Evolutionary conservation across 164 flowering plant species (phyloP), one percentile per base, ranked within the genome.

Genomic region (Euptelea pleiosperma): DNA sequence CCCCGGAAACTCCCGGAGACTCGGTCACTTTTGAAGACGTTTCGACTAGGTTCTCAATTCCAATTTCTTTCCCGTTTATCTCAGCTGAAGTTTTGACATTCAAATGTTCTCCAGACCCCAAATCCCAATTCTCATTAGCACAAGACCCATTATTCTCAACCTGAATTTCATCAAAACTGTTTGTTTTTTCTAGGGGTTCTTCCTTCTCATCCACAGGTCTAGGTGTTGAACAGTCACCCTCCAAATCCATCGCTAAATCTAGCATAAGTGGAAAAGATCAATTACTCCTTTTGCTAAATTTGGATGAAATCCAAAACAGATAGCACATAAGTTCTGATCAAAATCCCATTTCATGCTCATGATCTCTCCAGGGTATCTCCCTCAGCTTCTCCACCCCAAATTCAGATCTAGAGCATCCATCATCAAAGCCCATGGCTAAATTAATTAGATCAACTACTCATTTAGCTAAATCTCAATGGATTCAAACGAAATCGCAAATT

Each of bases 241-340:
- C 76, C 71, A 64, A 75, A 70, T 74, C 85, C 85, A 78, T 82
- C 28, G 16, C 50, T 57, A 24, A 62, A 64, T 36, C 21, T 18
- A 59, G 22, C 52, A 45, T 3, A 58, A 8, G 31, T 3, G 22
- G 39, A n/a, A 44, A 31, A 43, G 25, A 10, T 45, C 41, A 43
- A 30, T 12, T 30, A 19, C 19, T n/a, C n/a, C n/a, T n/a, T n/a
- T 42, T n/a, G 4, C 42, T 22, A 21, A 31, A 33, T 22, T 36
- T 8, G 9, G 15, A 3, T 15, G n/a, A 54, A 24, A 36, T 15
- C 45, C 52, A 40, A 12, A 25, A 10, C 4, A 55, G 3, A 30
- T 12, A 40, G 10, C 8, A 18, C 45, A 41, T 26, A 4, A 31
- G 12, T 30, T 50, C 33, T 18, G 25, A 2, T 35, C 41, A 18